A percentile compares a stretch with the other conserved stretches of the same genome.
phyloP scores from a whole-genome alignment of 1,284 basidiomycete genomes.

The Thecaphora frezii region DNA sequence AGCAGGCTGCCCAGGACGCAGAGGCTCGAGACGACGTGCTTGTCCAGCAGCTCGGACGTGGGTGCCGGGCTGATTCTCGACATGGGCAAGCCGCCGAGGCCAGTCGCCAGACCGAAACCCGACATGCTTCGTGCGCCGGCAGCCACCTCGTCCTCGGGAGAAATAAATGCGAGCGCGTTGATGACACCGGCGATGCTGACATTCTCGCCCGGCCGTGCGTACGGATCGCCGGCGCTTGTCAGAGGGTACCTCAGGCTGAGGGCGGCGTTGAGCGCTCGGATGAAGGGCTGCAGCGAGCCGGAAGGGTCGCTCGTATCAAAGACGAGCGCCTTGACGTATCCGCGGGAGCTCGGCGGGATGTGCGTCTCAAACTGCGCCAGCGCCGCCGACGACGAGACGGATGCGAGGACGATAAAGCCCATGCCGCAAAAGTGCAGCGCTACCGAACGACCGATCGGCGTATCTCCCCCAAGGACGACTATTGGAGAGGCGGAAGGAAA shows the following conservation, averaged over 20 bases:
- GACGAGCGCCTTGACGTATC: slow-evolving; percentile 51
- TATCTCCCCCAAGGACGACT: slow-evolving; percentile 55
- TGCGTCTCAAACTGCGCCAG: slow-evolving; percentile 43
- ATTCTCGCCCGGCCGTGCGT: slow-evolving; percentile 48
- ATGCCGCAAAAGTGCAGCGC: slow-evolving; percentile 40
- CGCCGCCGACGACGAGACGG: slow-evolving; percentile 34
- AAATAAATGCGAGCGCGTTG: slow-evolving; percentile 47
- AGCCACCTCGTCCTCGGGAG: slow-evolving; percentile 18
- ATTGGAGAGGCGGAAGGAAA: background rate
- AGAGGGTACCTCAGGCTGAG: slow-evolving; percentile 52
- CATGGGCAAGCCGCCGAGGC: slow-evolving; percentile 19
- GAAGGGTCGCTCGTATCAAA: slow-evolving; percentile 30
- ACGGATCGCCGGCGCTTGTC: slow-evolving; percentile 55
- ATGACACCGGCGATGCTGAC: slow-evolving; percentile 47
- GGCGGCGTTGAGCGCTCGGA: slow-evolving; percentile 39
- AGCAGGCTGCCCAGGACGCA: slow-evolving; percentile 36
- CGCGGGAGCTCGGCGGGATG: slow-evolving; percentile 45
- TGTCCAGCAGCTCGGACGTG: slow-evolving; percentile 30
- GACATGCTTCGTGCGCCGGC: slow-evolving; percentile 19
- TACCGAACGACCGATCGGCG: slow-evolving; percentile 48
- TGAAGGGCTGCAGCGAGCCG: slow-evolving; percentile 36
- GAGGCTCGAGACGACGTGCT: slow-evolving; percentile 43
- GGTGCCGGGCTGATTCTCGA: slow-evolving; percentile 22
- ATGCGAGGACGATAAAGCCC: slow-evolving; percentile 53
- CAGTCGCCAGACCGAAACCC: slow-evolving; percentile 9